These are phyloP conservation scores for Liquidambar formosana DNA, from an alignment of 164 flowering plant species.

Conservation along the genomic window DNA sequence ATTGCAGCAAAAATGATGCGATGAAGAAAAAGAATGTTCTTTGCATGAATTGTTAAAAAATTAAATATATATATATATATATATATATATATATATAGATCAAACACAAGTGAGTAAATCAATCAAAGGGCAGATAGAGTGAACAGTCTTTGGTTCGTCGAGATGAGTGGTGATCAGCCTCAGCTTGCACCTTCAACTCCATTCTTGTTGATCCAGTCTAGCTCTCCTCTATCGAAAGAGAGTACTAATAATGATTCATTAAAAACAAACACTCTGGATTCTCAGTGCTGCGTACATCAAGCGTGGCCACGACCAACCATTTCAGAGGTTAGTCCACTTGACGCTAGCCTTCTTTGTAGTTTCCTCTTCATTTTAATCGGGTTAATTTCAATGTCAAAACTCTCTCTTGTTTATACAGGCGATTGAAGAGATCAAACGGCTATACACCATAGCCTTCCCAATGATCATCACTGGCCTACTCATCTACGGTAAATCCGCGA, in stretches of 20 bases:
- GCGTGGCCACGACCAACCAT: constrained; percentile 13
- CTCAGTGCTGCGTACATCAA: constrained; percentile 1
- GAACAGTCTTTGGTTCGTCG: too few species aligned
- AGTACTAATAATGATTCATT: not conserved
- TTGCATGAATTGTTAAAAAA: too few species aligned
- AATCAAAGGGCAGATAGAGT: not conserved
- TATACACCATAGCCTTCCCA: constrained; percentile 48
- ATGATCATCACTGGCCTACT: constrained; percentile 50
- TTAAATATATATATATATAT: too few species aligned
- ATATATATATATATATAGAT: too few species aligned
- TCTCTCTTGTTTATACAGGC: constrained; percentile 25
- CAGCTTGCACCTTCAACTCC: constrained; percentile 8
- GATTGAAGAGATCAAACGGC: constrained; percentile 44
- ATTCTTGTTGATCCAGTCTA: constrained; percentile 4
- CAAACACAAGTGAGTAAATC: not conserved
- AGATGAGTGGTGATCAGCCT: not conserved
- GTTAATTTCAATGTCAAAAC: too few species aligned
- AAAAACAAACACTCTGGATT: constrained; percentile 2
- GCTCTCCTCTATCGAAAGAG: constrained; percentile 1
- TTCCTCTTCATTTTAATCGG: not conserved
- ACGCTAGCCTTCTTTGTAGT: not conserved
- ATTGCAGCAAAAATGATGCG: too few species aligned
- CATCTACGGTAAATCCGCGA: constrained; percentile 44
- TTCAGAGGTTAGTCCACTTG: constrained; percentile 22
- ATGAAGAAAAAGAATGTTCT: not conserved